Conservation (phyloP, 2,329 filamentous ascomycete species). For the Chaetomium sp. region DNA sequence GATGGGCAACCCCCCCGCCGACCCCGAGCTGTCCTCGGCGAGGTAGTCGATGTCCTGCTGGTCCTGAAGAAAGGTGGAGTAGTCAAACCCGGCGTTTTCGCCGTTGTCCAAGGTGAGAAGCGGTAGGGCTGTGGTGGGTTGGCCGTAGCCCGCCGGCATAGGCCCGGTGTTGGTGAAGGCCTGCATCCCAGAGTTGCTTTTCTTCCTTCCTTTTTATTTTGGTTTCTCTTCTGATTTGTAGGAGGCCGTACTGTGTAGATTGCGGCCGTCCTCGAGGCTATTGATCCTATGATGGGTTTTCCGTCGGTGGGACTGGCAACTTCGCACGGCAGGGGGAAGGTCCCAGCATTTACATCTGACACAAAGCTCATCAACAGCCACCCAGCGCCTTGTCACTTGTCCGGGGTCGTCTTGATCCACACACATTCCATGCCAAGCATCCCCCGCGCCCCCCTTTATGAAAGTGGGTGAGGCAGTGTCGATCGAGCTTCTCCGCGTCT, state of each 20-base stretch:
- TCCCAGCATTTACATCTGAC: slow-evolving; percentile 1
- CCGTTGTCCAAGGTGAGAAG: slow-evolving; percentile 38
- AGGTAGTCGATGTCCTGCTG: slow-evolving; percentile 34
- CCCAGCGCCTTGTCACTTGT: not conserved
- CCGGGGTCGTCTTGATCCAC: slow-evolving; percentile 4
- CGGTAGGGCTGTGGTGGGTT: slow-evolving; percentile 10
- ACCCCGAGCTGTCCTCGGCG: slow-evolving; percentile 36
- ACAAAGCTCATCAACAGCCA: not conserved
- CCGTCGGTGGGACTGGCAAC: not conserved
- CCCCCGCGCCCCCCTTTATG: slow-evolving; percentile 3
- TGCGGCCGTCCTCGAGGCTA: not conserved
- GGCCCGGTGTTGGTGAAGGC: slow-evolving; percentile 16
- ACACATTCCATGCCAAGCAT: slow-evolving; percentile 7
- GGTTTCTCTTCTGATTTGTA: not conserved
- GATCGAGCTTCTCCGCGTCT: not conserved
- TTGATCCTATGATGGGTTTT: not conserved
- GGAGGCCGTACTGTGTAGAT: not conserved
- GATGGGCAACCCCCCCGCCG: slow-evolving; percentile 37
- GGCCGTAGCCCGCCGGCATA: slow-evolving; percentile 11
- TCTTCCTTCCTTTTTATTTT: not conserved
- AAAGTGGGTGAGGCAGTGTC: slow-evolving; percentile 11
- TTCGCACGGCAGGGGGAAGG: not conserved
- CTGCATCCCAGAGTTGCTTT: slow-evolving; percentile 12
- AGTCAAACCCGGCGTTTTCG: slow-evolving; percentile 44
- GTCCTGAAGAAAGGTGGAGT: slow-evolving; percentile 44